Percentiles rank a stretch among this genome's conserved stretches.
Conservation (phyloP, 352 stramenopile genomes). For the Phytophthora idaei region DNA sequence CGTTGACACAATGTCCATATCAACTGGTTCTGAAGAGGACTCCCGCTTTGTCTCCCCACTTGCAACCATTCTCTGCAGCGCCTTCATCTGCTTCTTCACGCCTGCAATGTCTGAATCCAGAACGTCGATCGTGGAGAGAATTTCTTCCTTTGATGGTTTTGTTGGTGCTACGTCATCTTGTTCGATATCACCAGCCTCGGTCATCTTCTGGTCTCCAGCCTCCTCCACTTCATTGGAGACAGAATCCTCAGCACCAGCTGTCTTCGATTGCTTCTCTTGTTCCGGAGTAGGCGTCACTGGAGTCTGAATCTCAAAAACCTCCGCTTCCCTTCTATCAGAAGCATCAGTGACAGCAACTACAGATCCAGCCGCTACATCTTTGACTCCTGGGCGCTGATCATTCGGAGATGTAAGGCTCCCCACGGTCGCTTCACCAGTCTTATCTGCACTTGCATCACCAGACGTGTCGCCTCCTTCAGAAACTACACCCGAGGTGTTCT, state of each 20-base stretch:
- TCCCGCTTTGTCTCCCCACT: slow-evolving; percentile 62
- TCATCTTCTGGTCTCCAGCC: slow-evolving; percentile 6
- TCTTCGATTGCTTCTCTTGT: slow-evolving; percentile 16
- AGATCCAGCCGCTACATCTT: slow-evolving; percentile 9
- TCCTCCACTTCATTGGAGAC: slow-evolving; percentile 9
- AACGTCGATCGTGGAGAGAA: slow-evolving; percentile 79
- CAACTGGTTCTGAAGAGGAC: slow-evolving; percentile 38
- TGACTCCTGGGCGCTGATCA: background rate
- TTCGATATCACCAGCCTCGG: slow-evolving; percentile 12
- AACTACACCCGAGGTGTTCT: slow-evolving; percentile 2
- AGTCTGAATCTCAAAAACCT: slow-evolving; percentile 4
- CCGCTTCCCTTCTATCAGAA: slow-evolving; percentile 2
- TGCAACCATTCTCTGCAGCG: slow-evolving; percentile 51
- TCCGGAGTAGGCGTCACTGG: slow-evolving; percentile 3
- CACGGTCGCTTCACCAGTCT: slow-evolving; percentile 10
- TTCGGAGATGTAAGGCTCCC: background rate
- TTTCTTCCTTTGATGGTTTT: slow-evolving; percentile 75
- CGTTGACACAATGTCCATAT: slow-evolving; percentile 44
- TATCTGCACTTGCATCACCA: slow-evolving; percentile 9
- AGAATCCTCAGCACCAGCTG: slow-evolving; percentile 1
- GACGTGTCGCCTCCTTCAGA: slow-evolving; percentile 11
- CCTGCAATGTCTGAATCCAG: slow-evolving; percentile 72
- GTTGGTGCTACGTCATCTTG: slow-evolving; percentile 6
- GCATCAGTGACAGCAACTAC: background rate
- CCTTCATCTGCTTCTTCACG: slow-evolving; percentile 76